These are phyloP conservation scores for Flaveria floridana DNA, from an alignment of 140 eudicot genomes.

Conservation along the genomic window DNA sequence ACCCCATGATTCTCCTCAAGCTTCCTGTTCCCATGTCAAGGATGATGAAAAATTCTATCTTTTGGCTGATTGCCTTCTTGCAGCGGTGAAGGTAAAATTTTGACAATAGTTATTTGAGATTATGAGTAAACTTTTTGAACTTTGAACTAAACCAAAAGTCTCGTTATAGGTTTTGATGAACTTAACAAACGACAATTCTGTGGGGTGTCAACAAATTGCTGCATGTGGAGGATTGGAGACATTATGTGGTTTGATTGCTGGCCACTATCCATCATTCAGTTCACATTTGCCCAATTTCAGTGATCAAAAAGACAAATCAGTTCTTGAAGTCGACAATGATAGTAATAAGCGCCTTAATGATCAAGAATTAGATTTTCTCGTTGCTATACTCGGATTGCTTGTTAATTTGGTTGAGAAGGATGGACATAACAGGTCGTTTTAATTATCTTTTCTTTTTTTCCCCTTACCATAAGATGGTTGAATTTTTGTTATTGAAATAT, in stretches of 20 bases:
- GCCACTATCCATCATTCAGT: constrained; percentile 75
- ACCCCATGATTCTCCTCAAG: constrained; percentile 42
- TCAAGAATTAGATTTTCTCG: constrained; percentile 87
- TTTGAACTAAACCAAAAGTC: constrained; percentile 12
- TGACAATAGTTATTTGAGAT: neutral
- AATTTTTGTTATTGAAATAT: neutral
- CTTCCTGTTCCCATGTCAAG: constrained; percentile 53
- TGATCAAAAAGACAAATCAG: constrained; percentile 42
- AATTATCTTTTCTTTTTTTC: neutral
- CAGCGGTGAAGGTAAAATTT: constrained; percentile 70
- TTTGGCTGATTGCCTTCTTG: constrained; percentile 73
- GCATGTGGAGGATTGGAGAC: constrained; percentile 87
- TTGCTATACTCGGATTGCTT: constrained; percentile 86
- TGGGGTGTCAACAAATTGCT: constrained; percentile 97
- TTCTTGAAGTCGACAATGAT: constrained; percentile 33
- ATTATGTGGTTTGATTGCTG: constrained; percentile 68
- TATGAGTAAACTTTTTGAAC: constrained; percentile 8
- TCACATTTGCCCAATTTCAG: constrained; percentile 34
- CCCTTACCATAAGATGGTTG: neutral
- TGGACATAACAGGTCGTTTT: constrained; percentile 67
- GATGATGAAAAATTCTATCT: constrained; percentile 57
- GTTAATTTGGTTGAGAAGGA: constrained; percentile 91
- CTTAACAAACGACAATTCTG: constrained; percentile 77
- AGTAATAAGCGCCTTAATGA: constrained; percentile 57
- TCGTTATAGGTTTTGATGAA: constrained; percentile 80